Conservation (phyloP, 2,329 filamentous ascomycete species). For the Alternaria dauci region DNA sequence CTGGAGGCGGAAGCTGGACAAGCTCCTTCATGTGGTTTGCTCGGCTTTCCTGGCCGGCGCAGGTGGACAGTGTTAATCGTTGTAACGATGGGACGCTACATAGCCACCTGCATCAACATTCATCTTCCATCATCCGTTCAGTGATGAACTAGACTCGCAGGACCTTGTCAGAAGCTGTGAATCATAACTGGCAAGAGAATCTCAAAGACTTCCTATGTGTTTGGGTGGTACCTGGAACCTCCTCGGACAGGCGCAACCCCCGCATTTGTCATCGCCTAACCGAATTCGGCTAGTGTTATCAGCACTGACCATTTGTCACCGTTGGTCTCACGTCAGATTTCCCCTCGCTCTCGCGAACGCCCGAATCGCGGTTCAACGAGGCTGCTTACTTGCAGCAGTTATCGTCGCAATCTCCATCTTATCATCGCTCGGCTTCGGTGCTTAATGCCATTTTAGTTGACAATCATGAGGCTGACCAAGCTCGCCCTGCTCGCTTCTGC, state of each 20-base stretch:
- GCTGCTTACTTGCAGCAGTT: background rate
- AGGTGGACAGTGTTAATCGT: background rate
- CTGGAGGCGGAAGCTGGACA: background rate
- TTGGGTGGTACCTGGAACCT: background rate
- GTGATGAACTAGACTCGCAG: background rate
- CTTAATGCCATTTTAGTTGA: background rate
- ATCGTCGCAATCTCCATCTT: background rate
- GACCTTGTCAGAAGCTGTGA: background rate
- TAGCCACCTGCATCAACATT: background rate
- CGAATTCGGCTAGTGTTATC: background rate
- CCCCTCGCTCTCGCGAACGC: background rate
- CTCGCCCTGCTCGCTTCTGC: slow-evolving; percentile 11
- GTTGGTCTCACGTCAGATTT: background rate
- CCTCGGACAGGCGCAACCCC: background rate
- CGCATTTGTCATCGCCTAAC: background rate
- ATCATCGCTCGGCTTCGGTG: background rate
- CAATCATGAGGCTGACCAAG: slow-evolving; percentile 5
- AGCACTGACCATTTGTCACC: background rate
- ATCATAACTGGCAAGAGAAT: background rate
- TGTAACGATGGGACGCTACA: background rate
- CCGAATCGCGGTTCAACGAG: background rate
- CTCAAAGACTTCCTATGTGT: background rate
- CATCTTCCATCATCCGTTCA: background rate
- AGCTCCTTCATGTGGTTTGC: background rate
- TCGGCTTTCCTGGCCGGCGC: background rate